Conservation (phyloP, 371 early-diverging fungal genomes). For the Capillidium rhysosporum region DNA sequence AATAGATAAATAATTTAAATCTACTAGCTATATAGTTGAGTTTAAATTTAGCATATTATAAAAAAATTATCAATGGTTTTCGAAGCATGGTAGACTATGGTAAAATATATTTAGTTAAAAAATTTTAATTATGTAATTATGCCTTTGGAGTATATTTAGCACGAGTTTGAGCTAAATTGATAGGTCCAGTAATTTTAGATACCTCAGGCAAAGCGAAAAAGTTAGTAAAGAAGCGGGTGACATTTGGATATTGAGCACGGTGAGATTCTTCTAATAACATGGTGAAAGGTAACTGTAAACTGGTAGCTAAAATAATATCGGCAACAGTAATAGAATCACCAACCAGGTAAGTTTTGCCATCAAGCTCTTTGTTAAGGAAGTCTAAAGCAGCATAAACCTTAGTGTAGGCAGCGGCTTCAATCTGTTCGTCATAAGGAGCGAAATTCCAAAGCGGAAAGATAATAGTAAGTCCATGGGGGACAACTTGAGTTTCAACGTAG, state of each 20-base stretch:
- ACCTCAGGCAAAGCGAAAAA: not conserved
- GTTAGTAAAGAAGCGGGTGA: not conserved
- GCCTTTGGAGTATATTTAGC: not conserved
- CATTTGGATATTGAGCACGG: slow-evolving; percentile 20
- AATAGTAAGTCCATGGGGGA: slow-evolving; percentile 25
- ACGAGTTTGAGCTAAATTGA: not conserved
- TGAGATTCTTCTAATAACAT: slow-evolving; percentile 31
- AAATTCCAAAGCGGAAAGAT: slow-evolving; percentile 46
- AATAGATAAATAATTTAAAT: too few relatives aligned
- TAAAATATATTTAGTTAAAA: too few relatives aligned
- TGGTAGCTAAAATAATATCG: slow-evolving; percentile 48
- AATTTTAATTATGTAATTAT: too few relatives aligned
- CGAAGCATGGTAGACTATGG: too few relatives aligned
- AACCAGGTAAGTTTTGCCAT: slow-evolving; percentile 72
- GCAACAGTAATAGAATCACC: slow-evolving; percentile 79
- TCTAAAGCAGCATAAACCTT: slow-evolving; percentile 33
- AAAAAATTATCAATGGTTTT: too few relatives aligned
- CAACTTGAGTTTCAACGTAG: slow-evolving; percentile 42
- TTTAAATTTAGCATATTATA: too few relatives aligned
- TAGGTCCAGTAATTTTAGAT: not conserved
- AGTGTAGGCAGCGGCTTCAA: slow-evolving; percentile 40
- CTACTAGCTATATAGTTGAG: too few relatives aligned
- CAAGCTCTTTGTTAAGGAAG: slow-evolving; percentile 48
- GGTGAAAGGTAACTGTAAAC: slow-evolving; percentile 38
- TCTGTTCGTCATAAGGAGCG: slow-evolving; percentile 39